Conservation (phyloP, 1,139 yeast species). For the Meyerozyma athensensis region DNA sequence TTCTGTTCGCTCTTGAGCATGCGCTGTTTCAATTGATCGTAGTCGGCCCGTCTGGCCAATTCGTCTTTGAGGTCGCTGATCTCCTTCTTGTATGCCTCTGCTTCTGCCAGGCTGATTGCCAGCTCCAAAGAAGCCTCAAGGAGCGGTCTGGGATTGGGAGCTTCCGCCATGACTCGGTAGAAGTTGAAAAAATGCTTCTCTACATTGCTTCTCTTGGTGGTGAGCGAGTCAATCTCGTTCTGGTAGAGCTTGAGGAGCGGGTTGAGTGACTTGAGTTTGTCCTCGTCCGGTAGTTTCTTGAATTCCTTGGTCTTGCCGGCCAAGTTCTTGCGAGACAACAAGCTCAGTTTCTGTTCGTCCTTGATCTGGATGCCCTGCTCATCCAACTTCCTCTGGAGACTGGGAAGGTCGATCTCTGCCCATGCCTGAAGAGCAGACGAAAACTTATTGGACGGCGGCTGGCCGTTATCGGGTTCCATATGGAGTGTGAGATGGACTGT, state of each 20-base stretch:
- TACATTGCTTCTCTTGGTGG: conserved; percentile 69
- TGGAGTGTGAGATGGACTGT: no score
- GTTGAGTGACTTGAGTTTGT: conserved; percentile 63
- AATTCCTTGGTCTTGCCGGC: conserved; percentile 82
- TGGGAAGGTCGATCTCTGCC: conserved; percentile 68
- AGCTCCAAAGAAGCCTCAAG: conserved; percentile 69
- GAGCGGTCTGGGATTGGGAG: conserved; percentile 89
- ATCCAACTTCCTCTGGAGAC: conserved; percentile 68
- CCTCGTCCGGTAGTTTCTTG: conserved; percentile 61
- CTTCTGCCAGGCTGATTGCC: conserved; percentile 55
- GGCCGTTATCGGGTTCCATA: background rate
- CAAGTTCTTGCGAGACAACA: conserved; percentile 65
- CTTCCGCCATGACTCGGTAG: conserved; percentile 75
- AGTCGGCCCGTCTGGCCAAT: conserved; percentile 66
- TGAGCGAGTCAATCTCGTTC: conserved; percentile 77
- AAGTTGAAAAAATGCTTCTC: conserved; percentile 71
- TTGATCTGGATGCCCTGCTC: conserved; percentile 70
- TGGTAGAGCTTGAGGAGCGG: conserved; percentile 76
- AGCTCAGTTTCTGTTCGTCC: conserved; percentile 61
- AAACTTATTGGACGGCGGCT: conserved; percentile 12
- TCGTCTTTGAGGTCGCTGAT: conserved; percentile 55
- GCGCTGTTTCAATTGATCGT: conserved; percentile 66
- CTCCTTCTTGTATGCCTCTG: conserved; percentile 48
- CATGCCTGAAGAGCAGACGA: conserved; percentile 63
- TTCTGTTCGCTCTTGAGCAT: conserved; percentile 55